Evolutionary conservation across 2,329 filamentous ascomycete genomes (phyloP).

Genomic region (Exophiala bonariae): DNA sequence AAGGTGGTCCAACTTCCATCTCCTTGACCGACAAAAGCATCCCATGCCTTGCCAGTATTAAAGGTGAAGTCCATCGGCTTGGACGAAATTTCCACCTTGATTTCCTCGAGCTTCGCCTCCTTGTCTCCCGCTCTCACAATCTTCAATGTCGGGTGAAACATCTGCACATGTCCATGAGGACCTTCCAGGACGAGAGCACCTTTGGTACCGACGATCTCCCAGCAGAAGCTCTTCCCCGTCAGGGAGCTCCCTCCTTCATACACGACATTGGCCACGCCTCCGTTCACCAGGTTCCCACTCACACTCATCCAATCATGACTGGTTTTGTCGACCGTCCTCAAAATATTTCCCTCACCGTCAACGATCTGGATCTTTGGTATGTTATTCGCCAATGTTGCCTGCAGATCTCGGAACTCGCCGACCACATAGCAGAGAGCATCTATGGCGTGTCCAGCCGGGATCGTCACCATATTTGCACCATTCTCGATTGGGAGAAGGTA

Average conservation of each 20-base stretch:
- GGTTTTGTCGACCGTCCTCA: constrained; percentile 13
- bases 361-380: constrained; percentile 9
- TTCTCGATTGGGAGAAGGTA: constrained; percentile 16
- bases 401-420: constrained; percentile 8
- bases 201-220: constrained; percentile 24
- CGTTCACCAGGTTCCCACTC: constrained; percentile 10
- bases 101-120: constrained; percentile 12
- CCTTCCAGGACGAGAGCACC: constrained; percentile 21
- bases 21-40: constrained; percentile 18
- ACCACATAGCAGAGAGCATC: constrained; percentile 10
- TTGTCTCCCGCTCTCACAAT: constrained; percentile 9
- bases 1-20: constrained; percentile 15
- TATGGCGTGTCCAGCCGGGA: constrained; percentile 15
- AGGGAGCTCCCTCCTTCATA: constrained; percentile 11
- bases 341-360: constrained; percentile 1
- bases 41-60: constrained; percentile 21
- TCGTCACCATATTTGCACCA: constrained; percentile 24
- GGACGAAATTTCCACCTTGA: constrained; percentile 6
- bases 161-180: constrained; percentile 14
- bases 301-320: constrained; percentile 19
- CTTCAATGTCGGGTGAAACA: constrained; percentile 19
- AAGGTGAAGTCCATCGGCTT: constrained; percentile 10
- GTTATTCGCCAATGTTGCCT: constrained; percentile 5
- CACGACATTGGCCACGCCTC: constrained; percentile 15
- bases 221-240: constrained; percentile 16